phyloP scores from a whole-genome alignment of 1,284 basidiomycete species.

The Moniliophthora roreri region DNA sequence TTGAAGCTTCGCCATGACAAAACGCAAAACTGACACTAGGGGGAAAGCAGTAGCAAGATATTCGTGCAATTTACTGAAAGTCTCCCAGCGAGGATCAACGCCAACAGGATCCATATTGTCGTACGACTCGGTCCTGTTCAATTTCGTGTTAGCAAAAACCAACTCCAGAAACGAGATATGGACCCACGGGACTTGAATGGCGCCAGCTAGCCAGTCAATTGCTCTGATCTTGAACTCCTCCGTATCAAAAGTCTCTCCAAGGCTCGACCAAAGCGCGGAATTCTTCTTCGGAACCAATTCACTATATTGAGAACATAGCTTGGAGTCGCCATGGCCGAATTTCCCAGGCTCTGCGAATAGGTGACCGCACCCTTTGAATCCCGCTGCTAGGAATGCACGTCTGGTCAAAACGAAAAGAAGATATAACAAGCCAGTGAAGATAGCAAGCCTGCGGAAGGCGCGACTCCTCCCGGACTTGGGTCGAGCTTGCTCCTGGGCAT shows the following conservation, averaged over 20 bases:
- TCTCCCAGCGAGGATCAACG: slow-evolving; percentile 27
- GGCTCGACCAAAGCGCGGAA: slow-evolving; percentile 22
- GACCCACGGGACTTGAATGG: slow-evolving; percentile 33
- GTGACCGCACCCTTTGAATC: neutral
- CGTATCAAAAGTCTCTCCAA: slow-evolving; percentile 26
- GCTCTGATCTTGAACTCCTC: slow-evolving; percentile 31
- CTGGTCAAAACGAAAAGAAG: neutral
- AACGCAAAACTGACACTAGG: slow-evolving; percentile 25
- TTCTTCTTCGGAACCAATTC: slow-evolving; percentile 26
- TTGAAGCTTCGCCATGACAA: neutral
- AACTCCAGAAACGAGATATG: neutral
- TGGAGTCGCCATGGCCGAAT: neutral
- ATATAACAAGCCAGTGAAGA: slow-evolving; percentile 5
- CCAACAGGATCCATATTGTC: slow-evolving; percentile 24
- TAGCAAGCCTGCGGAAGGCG: slow-evolving; percentile 5
- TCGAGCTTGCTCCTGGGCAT: neutral
- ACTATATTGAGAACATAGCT: slow-evolving; percentile 27
- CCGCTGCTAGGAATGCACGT: neutral
- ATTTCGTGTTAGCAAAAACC: neutral
- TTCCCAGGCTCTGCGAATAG: neutral
- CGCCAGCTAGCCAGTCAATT: slow-evolving; percentile 33
- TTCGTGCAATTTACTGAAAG: slow-evolving; percentile 23
- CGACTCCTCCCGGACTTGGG: neutral
- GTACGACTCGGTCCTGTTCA: slow-evolving; percentile 17
- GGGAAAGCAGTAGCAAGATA: slow-evolving; percentile 31